Base-by-base conservation (phyloP, 2,329 filamentous ascomycete genomes). In the Nothopassalora personata region DNA sequence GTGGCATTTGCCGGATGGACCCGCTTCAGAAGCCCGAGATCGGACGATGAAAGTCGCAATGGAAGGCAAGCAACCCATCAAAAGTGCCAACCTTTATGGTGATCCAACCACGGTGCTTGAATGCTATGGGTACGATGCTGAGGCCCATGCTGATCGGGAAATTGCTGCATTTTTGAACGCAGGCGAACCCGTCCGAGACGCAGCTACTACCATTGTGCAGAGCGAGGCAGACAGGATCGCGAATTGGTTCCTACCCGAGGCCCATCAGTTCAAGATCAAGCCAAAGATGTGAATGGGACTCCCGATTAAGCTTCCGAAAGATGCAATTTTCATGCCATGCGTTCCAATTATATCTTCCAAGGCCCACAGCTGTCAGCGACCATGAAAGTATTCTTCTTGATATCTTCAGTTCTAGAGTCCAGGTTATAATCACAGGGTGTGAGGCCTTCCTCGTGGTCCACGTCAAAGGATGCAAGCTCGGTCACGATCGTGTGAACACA, bases 81-180 rank as follows among this genome's bases (percentile, higher is more conserved):
- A 72, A 27, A 76, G 72, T 61, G 64, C 71, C 23, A 77, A 77
- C 59, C 66, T 77, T n/a, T 76, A 77, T 59, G 72, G 71, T 0
- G 73, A 76, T 61, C 73, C 74, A 6, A 63, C 64, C 47, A 74
- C 69, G 3, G 72, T 75, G 11, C 61, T 74, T 43, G 71, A 73
- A 13, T 68, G 74, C 18, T 77, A 76, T 62, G 75, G 71, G 2
- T 78, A 76, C 63, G 74, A 78, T 64, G 73, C 67, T n/a, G 73
- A 76, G 56, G 63, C 57, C 19, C 70, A 75, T 61, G 74, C 72
- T 5, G 70, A 72, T n/a, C 60, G 67, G 11, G 71, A 70, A 27
- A 58, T 75, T 53, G 64, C 64, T 13, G 66, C 53, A 7, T 68
- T 60, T 53, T 59, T 71, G 34, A 69, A 68, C 53, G 63, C 51